These are phyloP conservation scores for Talaromyces sp. DNA, from an alignment of 2,329 filamentous ascomycete species.

Conservation along the genomic window DNA sequence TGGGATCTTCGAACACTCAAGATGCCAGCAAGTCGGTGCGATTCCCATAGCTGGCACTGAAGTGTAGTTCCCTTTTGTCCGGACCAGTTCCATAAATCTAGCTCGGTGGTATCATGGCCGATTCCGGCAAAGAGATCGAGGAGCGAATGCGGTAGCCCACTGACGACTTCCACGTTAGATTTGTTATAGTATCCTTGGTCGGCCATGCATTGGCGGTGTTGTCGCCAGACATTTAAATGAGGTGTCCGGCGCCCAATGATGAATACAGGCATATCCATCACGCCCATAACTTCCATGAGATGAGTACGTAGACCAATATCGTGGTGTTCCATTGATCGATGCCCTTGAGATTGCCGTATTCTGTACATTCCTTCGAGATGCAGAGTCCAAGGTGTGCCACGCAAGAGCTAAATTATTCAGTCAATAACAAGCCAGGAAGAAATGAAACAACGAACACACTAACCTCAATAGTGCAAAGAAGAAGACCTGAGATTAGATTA, in stretches of 20 bases:
- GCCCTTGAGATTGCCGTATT: constrained; percentile 22
- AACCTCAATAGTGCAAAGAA: constrained; percentile 33
- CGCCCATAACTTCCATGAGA: constrained; percentile 31
- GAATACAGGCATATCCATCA: constrained; percentile 30
- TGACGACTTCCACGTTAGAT: constrained; percentile 27
- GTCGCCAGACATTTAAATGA: constrained; percentile 28
- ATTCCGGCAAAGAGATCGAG: constrained; percentile 29
- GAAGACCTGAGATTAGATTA: constrained; percentile 28
- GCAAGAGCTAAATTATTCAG: constrained; percentile 18
- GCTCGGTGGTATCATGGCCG: constrained; percentile 24
- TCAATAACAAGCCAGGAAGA: background rate
- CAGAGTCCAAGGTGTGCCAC: constrained; percentile 31
- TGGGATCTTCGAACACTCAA: constrained; percentile 21
- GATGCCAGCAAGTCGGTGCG: constrained; percentile 28
- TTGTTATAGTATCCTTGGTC: background rate
- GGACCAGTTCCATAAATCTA: constrained; percentile 30
- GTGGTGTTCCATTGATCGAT: background rate
- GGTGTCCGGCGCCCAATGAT: constrained; percentile 26
- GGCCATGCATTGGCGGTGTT: constrained; percentile 22
- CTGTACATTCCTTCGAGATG: constrained; percentile 29
- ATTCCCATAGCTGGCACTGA: constrained; percentile 31
- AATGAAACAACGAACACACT: background rate
- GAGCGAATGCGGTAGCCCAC: constrained; percentile 28
- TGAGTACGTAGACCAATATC: constrained; percentile 22
- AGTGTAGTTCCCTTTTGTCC: constrained; percentile 25